phyloP scores from a whole-genome alignment of 306 rosid species.

The Vachellia pachyceras region DNA sequence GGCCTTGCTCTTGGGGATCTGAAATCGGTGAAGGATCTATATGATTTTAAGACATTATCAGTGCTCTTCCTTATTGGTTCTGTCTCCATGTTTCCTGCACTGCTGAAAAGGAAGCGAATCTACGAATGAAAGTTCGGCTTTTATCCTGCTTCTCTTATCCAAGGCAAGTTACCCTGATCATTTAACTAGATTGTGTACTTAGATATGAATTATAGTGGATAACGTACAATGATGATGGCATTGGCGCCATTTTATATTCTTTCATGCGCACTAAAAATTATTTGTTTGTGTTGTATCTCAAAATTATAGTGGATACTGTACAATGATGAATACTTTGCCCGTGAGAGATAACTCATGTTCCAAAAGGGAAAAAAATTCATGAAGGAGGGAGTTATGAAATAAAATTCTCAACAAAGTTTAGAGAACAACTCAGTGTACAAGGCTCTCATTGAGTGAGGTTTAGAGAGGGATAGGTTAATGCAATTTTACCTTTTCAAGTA shows the following conservation, averaged over 20 bases:
- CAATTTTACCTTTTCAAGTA: too few species aligned
- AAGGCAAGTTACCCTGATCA: constrained; percentile 30
- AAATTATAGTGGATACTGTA: too few species aligned
- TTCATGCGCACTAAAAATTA: not conserved
- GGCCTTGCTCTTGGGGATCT: constrained; percentile 99
- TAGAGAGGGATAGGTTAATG: too few species aligned
- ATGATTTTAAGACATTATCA: constrained; percentile 81
- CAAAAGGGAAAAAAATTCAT: too few species aligned
- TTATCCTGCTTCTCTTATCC: constrained; percentile 9
- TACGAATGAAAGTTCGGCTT: constrained; percentile 62
- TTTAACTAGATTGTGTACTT: constrained; percentile 30
- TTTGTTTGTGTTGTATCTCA: constrained; percentile 3
- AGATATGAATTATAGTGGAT: not conserved
- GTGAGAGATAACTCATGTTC: too few species aligned
- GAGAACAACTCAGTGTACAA: too few species aligned
- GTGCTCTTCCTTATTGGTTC: constrained; percentile 93
- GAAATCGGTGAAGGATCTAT: constrained; percentile 86
- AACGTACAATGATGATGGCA: constrained; percentile 31
- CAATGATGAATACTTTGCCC: too few species aligned
- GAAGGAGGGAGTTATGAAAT: too few species aligned
- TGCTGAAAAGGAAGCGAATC: constrained; percentile 87
- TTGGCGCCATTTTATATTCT: constrained; percentile 40
- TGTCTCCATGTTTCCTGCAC: constrained; percentile 69
- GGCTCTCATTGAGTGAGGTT: too few species aligned
- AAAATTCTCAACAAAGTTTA: too few species aligned